These are phyloP conservation scores for Cenchrus purpureus DNA, from an alignment of 176 grass and related monocot species.

Conservation along the genomic window DNA sequence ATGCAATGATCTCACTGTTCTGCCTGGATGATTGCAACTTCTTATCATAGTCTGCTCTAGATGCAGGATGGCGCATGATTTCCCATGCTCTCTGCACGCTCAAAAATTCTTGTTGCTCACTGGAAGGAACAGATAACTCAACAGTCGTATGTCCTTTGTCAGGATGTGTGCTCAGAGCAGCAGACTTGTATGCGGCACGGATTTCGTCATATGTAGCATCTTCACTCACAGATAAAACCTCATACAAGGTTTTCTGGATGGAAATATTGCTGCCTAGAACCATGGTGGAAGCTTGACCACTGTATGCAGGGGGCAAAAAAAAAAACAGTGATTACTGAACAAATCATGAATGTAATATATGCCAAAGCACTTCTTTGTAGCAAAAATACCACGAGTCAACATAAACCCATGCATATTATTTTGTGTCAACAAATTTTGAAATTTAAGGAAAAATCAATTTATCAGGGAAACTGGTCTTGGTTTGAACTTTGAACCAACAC, in stretches of 20 bases:
- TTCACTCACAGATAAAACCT: conserved; percentile 69
- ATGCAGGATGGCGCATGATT: conserved; percentile 57
- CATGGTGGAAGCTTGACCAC: conserved; percentile 48
- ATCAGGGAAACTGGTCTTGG: not conserved
- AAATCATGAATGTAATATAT: not conserved
- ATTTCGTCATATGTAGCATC: conserved; percentile 76
- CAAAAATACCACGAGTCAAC: not conserved
- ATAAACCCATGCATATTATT: not conserved
- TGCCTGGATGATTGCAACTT: conserved; percentile 59
- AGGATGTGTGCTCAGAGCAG: conserved; percentile 75
- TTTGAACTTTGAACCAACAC: not conserved
- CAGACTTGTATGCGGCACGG: conserved; percentile 57
- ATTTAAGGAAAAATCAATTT: not conserved
- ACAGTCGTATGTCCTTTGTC: conserved; percentile 53
- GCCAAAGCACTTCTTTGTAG: not conserved
- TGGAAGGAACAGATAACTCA: conserved; percentile 1
- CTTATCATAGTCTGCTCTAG: conserved; percentile 60
- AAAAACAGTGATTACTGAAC: not conserved
- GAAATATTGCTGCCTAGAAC: conserved; percentile 35
- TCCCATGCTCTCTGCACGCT: conserved; percentile 81
- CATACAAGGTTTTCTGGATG: conserved; percentile 61
- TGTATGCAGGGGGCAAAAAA: not conserved
- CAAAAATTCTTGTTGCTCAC: conserved; percentile 52
- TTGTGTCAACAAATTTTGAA: not conserved
- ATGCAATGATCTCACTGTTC: conserved; percentile 55